A percentile compares a stretch with the other conserved stretches of the same genome.
phyloP scores from a whole-genome alignment of 805 yeast species.

The Hanseniaspora pseudoguilliermondii region DNA sequence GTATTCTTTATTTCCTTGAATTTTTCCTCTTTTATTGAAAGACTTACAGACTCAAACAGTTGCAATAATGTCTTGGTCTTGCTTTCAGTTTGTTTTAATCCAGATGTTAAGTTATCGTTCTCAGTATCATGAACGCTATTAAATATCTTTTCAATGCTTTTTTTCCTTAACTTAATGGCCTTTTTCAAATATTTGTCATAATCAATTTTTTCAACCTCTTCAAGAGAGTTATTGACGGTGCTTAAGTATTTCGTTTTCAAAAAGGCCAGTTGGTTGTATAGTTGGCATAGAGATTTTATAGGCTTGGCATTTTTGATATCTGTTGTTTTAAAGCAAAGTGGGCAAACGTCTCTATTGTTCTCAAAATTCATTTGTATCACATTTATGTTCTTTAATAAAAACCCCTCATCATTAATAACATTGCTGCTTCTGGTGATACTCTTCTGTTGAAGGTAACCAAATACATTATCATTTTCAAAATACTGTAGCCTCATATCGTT shows the following conservation, averaged over 20 bases:
- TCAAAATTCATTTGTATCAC: slow-evolving; percentile 13
- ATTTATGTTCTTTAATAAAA: slow-evolving; percentile 11
- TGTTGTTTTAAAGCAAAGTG: slow-evolving; percentile 25
- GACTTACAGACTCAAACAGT: slow-evolving; percentile 8
- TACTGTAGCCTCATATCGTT: neutral
- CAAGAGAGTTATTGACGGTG: neutral
- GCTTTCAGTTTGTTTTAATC: neutral
- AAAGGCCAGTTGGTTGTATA: slow-evolving; percentile 21
- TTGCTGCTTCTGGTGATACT: slow-evolving; percentile 9
- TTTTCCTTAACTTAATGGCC: slow-evolving; percentile 12
- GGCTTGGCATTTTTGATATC: slow-evolving; percentile 22
- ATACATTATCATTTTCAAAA: neutral
- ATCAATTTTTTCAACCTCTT: neutral
- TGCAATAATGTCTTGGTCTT: slow-evolving; percentile 4
- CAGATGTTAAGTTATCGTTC: neutral
- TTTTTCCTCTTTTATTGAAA: neutral
- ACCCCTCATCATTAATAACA: too few relatives aligned
- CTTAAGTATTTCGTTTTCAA: slow-evolving; percentile 9
- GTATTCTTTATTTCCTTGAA: neutral
- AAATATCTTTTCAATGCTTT: neutral
- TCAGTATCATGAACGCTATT: neutral
- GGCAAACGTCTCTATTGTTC: slow-evolving; percentile 24
- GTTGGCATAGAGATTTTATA: slow-evolving; percentile 26
- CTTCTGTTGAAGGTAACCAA: neutral
- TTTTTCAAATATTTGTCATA: slow-evolving; percentile 12